Conservation (phyloP, 2,329 filamentous ascomycete species). For the Fusarium pseudonygamai region DNA sequence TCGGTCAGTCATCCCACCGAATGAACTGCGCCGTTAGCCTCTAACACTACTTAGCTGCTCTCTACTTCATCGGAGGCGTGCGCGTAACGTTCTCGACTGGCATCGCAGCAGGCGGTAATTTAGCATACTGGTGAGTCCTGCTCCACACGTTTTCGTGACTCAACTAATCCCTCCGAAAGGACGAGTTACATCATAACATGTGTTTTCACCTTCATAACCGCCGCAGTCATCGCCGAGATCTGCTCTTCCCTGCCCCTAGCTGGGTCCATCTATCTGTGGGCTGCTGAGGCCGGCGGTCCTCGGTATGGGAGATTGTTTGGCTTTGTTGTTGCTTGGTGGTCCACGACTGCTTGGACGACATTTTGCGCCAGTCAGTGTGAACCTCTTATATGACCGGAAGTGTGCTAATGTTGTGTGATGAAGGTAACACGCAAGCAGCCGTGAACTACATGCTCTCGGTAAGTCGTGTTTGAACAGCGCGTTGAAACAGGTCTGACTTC, state of each 20-base stretch:
- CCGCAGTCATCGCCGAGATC: neutral
- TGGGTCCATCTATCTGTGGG: neutral
- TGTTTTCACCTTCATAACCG: neutral
- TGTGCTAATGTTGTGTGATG: rapidly evolving
- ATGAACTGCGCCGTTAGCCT: rapidly evolving
- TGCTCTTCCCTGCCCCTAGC: neutral
- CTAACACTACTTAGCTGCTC: neutral
- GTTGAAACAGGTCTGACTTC: neutral
- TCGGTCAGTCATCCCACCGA: neutral
- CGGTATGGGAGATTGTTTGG: neutral
- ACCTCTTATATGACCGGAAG: no score
- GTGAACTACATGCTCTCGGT: slow-evolving; percentile 4
- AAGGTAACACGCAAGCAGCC: neutral
- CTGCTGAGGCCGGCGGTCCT: neutral
- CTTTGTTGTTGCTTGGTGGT: slow-evolving; percentile 2
- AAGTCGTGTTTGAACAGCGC: neutral
- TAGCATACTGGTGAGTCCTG: neutral
- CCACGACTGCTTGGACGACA: neutral
- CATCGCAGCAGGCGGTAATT: neutral
- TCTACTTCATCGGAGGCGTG: slow-evolving; percentile 1
- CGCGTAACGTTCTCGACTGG: neutral
- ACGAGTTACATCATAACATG: neutral
- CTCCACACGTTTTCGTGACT: no score
- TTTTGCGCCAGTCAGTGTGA: neutral
- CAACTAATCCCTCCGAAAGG: neutral